phyloP scores from a whole-genome alignment of 1,284 basidiomycete genomes.

The Butyriboletus appendiculatus region DNA sequence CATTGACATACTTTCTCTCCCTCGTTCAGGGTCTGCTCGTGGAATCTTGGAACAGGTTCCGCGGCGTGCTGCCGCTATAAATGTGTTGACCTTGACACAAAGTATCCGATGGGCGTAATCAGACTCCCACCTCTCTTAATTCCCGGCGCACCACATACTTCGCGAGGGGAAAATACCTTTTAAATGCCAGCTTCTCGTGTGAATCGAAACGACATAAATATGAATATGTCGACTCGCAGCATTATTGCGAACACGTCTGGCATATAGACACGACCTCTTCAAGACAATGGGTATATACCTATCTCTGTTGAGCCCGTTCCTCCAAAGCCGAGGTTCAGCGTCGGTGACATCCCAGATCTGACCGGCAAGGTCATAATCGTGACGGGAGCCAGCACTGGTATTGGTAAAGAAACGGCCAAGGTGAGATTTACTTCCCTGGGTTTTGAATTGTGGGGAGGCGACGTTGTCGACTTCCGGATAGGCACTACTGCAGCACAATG shows the following conservation, averaged over 20 bases:
- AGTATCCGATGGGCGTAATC: too few species aligned
- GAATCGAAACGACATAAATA: neutral
- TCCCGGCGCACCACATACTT: too few species aligned
- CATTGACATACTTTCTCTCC: neutral
- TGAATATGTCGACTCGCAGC: neutral
- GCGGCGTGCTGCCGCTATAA: neutral
- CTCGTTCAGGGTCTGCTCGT: neutral
- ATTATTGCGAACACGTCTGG: neutral
- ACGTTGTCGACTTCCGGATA: neutral
- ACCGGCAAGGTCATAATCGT: constrained; percentile 31
- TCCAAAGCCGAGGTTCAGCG: constrained; percentile 44
- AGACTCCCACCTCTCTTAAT: neutral
- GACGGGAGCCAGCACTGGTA: constrained; percentile 29
- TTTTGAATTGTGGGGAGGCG: neutral
- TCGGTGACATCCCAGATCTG: constrained; percentile 34
- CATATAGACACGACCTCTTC: neutral
- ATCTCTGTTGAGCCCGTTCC: constrained; percentile 34
- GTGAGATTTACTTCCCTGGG: neutral
- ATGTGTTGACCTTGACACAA: neutral
- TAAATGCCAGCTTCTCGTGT: neutral
- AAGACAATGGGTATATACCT: constrained; percentile 9
- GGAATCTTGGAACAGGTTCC: neutral
- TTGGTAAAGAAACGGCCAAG: constrained; percentile 25
- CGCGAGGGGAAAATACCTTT: neutral
- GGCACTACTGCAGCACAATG: constrained; percentile 43